Conservation (phyloP, 345 rosid genomes). For the Citrus reticulata region DNA sequence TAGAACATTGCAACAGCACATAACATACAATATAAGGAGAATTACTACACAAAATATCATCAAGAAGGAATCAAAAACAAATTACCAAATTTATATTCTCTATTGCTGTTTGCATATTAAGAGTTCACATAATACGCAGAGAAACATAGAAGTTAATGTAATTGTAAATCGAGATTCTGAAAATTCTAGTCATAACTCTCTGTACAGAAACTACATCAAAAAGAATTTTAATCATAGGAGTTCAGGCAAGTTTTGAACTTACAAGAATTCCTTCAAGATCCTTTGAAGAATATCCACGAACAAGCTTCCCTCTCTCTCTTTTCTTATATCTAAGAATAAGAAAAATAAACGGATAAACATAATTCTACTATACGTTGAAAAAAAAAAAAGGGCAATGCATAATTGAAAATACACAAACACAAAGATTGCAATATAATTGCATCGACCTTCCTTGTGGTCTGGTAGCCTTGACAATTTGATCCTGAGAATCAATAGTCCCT, state of each 20-base stretch:
- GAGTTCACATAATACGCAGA: not conserved
- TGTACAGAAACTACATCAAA: not conserved
- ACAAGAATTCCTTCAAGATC: slow-evolving; percentile 96
- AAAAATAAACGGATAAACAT: not conserved
- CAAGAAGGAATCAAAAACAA: not conserved
- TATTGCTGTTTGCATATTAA: not conserved
- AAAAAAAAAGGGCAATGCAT: not conserved
- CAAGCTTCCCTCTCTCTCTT: slow-evolving; percentile 92
- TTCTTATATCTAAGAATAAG: slow-evolving; percentile 51
- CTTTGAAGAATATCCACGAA: slow-evolving; percentile 65
- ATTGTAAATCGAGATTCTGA: not conserved
- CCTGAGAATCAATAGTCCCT: slow-evolving; percentile 30
- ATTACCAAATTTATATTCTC: not conserved
- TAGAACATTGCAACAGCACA: not conserved
- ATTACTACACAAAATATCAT: not conserved
- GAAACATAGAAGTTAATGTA: not conserved
- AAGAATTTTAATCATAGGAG: not conserved
- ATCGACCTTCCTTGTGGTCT: slow-evolving; percentile 90
- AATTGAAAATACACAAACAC: not conserved
- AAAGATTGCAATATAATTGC: not conserved
- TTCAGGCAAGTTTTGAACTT: slow-evolving; percentile 25
- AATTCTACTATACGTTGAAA: not conserved
- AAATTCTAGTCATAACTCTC: not conserved
- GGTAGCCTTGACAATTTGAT: slow-evolving; percentile 56
- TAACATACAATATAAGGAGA: not conserved